Evolutionary conservation across 2,329 filamentous ascomycete genomes (phyloP).

Genomic region (Arachnomyces sp.): DNA sequence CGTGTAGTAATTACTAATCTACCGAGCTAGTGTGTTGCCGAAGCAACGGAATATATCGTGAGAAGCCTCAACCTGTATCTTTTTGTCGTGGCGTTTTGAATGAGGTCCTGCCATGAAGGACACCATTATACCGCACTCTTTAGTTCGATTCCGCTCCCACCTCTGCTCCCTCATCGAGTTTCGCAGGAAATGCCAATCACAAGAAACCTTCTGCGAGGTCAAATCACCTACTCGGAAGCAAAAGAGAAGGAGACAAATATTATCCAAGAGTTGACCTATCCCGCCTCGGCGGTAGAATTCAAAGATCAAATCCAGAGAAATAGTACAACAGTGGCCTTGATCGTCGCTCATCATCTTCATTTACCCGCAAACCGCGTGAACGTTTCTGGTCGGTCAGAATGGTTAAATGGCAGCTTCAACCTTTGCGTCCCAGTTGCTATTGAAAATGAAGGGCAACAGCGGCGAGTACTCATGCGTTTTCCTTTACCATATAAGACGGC

Average conservation of each 20-base stretch:
- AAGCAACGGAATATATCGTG: too few species aligned
- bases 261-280: slow-evolving; percentile 8
- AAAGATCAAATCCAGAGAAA: slow-evolving; percentile 1
- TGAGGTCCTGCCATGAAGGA: too few species aligned
- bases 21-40: too few species aligned
- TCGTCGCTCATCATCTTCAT: too few species aligned
- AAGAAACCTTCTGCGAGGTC: slow-evolving; percentile 2
- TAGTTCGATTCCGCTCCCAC: too few species aligned
- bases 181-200: slow-evolving; percentile 8
- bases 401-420: slow-evolving; percentile 3
- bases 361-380: too few species aligned
- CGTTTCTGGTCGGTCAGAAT: neutral
- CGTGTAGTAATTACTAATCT: too few species aligned
- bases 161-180: too few species aligned
- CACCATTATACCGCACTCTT: too few species aligned
- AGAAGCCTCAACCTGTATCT: too few species aligned
- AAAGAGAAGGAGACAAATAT: slow-evolving; percentile 7
- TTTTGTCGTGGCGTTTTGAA: too few species aligned
- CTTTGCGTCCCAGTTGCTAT: slow-evolving; percentile 1
- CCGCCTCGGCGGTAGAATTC: neutral
- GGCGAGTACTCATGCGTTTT: too few species aligned
- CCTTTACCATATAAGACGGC: neutral
- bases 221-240: slow-evolving; percentile 9
- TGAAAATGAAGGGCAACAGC: neutral
- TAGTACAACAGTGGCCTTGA: neutral